Conservation (phyloP, 177 flowering plant species). For the Vitis hybrid region DNA sequence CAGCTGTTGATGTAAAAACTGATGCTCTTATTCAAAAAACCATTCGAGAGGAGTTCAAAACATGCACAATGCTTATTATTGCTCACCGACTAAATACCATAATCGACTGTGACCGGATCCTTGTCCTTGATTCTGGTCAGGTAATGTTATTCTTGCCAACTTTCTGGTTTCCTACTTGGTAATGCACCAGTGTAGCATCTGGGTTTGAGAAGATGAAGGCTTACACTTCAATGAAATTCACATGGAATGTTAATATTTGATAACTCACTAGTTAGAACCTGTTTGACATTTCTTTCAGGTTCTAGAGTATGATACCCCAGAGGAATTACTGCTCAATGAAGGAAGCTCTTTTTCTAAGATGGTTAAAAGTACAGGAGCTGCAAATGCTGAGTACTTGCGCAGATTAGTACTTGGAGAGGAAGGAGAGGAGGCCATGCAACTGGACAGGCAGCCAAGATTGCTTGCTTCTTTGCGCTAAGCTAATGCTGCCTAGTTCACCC, state of each 20-base stretch:
- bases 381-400: conserved; percentile 78
- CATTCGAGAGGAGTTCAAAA: conserved; percentile 46
- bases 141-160: conserved; percentile 10
- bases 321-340: conserved; percentile 58
- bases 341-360: conserved; percentile 77
- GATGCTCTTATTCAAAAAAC: conserved; percentile 56
- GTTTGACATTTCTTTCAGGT: conserved; percentile 41
- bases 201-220: too few relatives aligned
- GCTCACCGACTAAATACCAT: conserved; percentile 56
- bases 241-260: too few relatives aligned
- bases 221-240: neutral
- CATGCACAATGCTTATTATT: conserved; percentile 51
- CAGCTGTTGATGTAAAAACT: conserved; percentile 51
- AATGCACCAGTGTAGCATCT: too few relatives aligned
- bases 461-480: conserved; percentile 73
- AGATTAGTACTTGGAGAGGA: conserved; percentile 48
- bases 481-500: conserved; percentile 70
- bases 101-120: conserved; percentile 50
- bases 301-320: conserved; percentile 75
- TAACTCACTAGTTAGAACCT: neutral
- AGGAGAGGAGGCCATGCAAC: conserved; percentile 20
- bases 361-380: conserved; percentile 94
- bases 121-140: conserved; percentile 46
- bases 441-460: conserved; percentile 44
- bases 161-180: too few relatives aligned